Conservation (phyloP, 768 basidiomycete genomes). For the Auricularia heimuer region DNA sequence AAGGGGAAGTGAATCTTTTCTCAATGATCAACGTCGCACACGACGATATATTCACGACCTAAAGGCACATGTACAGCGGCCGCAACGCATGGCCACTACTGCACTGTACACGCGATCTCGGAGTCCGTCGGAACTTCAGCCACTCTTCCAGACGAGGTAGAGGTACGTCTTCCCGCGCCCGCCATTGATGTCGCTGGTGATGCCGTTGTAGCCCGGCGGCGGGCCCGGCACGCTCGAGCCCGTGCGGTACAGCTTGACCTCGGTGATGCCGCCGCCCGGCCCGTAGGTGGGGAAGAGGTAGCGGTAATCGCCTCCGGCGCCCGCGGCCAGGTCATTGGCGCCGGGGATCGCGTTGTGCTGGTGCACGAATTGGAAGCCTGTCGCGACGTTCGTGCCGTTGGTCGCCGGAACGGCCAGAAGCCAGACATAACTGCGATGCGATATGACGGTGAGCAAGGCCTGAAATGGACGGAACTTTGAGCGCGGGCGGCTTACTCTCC, state of each 20-base stretch:
- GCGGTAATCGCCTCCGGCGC: slow-evolving; percentile 1
- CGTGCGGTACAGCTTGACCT: background rate
- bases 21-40: too few relatives aligned
- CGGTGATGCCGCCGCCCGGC: background rate
- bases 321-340: background rate
- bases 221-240: background rate
- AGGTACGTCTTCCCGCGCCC: background rate
- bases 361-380: background rate
- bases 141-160: background rate
- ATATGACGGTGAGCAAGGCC: background rate
- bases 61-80: too few relatives aligned
- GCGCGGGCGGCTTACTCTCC: background rate
- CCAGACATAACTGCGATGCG: background rate
- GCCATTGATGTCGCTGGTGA: background rate
- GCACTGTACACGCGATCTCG: too few relatives aligned
- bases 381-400: background rate
- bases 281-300: background rate
- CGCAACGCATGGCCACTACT: too few relatives aligned
- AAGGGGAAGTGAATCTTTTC: too few relatives aligned
- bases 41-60: too few relatives aligned
- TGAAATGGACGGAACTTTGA: background rate
- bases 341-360: background rate
- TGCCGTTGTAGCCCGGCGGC: background rate
- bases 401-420: background rate
- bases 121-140: too few relatives aligned